A percentile compares a stretch with the other conserved stretches of the same genome.
phyloP scores from a whole-genome alignment of 2,329 filamentous ascomycete species.

The Hymenoscyphus infarciens region DNA sequence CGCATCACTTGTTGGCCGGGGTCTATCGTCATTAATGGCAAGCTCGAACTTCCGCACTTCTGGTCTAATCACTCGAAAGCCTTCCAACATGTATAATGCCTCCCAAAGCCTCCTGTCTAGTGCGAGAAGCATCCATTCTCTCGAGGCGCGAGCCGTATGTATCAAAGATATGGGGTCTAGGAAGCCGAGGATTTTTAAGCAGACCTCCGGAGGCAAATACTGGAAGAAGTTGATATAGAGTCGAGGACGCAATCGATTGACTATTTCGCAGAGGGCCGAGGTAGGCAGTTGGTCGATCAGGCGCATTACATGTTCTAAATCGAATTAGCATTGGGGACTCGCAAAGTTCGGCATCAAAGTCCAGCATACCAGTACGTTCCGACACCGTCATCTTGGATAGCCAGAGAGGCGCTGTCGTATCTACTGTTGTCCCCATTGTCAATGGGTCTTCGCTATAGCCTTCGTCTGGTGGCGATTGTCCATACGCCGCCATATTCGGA shows the following conservation, averaged over 20 bases:
- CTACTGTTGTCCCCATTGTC: constrained; percentile 21
- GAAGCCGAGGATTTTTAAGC: constrained; percentile 82
- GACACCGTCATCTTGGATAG: constrained; percentile 24
- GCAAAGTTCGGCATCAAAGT: neutral
- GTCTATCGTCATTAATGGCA: constrained; percentile 36
- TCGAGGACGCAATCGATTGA: constrained; percentile 74
- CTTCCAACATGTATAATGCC: constrained; percentile 75
- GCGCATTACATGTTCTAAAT: constrained; percentile 72
- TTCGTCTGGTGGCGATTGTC: constrained; percentile 34
- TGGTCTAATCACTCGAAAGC: constrained; percentile 69
- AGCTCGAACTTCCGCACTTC: constrained; percentile 68
- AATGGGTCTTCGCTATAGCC: constrained; percentile 37
- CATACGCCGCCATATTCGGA: constrained; percentile 17
- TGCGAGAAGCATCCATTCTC: constrained; percentile 75
- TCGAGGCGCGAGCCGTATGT: constrained; percentile 73
- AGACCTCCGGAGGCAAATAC: constrained; percentile 85
- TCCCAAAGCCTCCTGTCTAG: constrained; percentile 86
- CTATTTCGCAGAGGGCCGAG: constrained; percentile 73
- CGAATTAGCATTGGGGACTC: constrained; percentile 18
- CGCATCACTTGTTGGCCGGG: constrained; percentile 37
- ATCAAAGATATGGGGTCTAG: constrained; percentile 79
- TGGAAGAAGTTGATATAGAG: constrained; percentile 90
- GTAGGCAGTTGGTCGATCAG: constrained; percentile 77
- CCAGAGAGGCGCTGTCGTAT: constrained; percentile 24
- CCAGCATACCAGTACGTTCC: constrained; percentile 31